phyloP scores from a whole-genome alignment of 1,284 basidiomycete genomes.

The Polyporus tsugae region DNA sequence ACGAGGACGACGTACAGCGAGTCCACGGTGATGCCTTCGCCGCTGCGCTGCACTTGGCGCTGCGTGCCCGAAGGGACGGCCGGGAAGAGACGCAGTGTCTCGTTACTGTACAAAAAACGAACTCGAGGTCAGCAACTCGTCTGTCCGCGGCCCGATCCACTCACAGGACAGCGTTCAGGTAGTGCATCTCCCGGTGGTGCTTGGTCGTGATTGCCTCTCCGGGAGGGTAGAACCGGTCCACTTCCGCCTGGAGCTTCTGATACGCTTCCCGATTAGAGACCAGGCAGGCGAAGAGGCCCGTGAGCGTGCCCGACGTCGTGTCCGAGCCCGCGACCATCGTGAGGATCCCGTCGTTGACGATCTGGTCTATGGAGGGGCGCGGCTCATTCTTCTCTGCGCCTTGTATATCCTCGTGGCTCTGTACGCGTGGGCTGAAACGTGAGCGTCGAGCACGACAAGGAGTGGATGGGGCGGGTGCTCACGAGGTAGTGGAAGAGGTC shows the following conservation, averaged over 20 bases:
- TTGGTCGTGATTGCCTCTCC: constrained; percentile 36
- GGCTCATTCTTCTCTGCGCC: constrained; percentile 16
- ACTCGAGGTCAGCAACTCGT: not conserved
- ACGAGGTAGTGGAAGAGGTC: not conserved
- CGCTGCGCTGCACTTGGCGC: constrained; percentile 45
- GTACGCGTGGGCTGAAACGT: not conserved
- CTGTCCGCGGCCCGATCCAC: constrained; percentile 10
- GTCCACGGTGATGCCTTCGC: constrained; percentile 32
- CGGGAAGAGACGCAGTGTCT: constrained; percentile 62
- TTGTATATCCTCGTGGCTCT: constrained; percentile 36
- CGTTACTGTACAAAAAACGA: constrained; percentile 53
- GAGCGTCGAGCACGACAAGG: not conserved
- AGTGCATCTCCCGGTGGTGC: constrained; percentile 39
- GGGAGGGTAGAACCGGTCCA: constrained; percentile 38
- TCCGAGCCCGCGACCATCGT: constrained; percentile 43
- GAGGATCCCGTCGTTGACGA: constrained; percentile 32
- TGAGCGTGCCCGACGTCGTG: constrained; percentile 38
- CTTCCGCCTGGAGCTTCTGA: constrained; percentile 37
- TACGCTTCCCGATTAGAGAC: constrained; percentile 33
- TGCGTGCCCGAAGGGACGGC: constrained; percentile 59
- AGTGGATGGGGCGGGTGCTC: not conserved
- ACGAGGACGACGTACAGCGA: constrained; percentile 34
- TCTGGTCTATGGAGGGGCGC: constrained; percentile 24
- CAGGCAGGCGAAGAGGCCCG: constrained; percentile 36
- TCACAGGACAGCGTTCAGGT: constrained; percentile 44